phyloP scores from a whole-genome alignment of 495 filamentous ascomycete genomes.

The Pseudomonodictys pantanalensis region DNA sequence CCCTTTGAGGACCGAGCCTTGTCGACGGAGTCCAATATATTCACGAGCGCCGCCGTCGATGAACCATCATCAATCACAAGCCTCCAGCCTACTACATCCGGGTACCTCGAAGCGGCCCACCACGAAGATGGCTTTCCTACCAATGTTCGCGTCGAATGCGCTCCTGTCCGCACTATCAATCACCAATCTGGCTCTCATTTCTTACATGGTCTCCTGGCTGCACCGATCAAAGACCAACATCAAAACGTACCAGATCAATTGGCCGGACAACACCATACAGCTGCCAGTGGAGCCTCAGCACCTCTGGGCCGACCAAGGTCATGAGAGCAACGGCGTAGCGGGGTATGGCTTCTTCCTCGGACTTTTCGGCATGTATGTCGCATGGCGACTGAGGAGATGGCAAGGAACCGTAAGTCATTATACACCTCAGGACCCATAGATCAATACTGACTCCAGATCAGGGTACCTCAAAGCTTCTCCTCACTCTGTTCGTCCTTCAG shows the following conservation, averaged over 20 bases:
- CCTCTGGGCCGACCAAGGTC: slow-evolving; percentile 49
- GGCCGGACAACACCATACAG: slow-evolving; percentile 34
- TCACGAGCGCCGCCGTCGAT: no score
- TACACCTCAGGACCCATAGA: no score
- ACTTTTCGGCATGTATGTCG: slow-evolving; percentile 47
- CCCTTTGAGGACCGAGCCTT: no score
- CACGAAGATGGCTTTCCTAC: slow-evolving; percentile 17
- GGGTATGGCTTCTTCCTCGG: slow-evolving; percentile 51
- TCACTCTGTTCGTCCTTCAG: slow-evolving; percentile 35
- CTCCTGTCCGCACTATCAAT: slow-evolving; percentile 28
- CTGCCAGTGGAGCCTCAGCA: slow-evolving; percentile 46
- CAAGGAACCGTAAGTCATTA: slow-evolving; percentile 12
- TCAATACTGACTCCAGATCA: slow-evolving; percentile 16
- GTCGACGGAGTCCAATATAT: background rate
- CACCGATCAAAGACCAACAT: slow-evolving; percentile 32
- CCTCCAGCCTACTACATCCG: no score
- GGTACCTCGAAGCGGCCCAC: no score
- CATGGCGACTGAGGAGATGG: slow-evolving; percentile 39
- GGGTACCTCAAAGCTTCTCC: slow-evolving; percentile 45
- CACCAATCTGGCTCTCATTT: slow-evolving; percentile 40
- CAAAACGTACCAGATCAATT: slow-evolving; percentile 40
- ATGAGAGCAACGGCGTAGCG: slow-evolving; percentile 51
- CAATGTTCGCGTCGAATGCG: slow-evolving; percentile 15
- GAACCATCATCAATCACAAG: no score
- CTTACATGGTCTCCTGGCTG: slow-evolving; percentile 50